Evolutionary conservation across 1,139 yeast species (phyloP), one percentile per base, ranked within the genome.

Genomic region (Geotrichum phurueaensis): DNA sequence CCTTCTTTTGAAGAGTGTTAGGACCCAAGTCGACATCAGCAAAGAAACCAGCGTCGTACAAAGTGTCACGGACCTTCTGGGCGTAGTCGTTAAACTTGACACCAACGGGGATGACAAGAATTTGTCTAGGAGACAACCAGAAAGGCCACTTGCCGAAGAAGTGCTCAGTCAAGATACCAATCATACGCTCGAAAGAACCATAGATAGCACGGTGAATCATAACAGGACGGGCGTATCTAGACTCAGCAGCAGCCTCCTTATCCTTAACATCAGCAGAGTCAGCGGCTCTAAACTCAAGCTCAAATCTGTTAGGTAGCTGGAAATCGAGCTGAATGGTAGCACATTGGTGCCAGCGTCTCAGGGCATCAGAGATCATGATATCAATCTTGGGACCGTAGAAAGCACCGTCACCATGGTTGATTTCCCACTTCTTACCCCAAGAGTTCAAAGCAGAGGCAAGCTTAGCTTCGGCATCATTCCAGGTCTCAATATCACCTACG

Each of bases 311-410:
- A 61, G 99, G 99, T 69, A 95, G 79, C 74, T 95, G 97, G 81
- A 94, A 94, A 43, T 59, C 61, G 12, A 59, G 83, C 79, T 94
- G 99, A 71, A 94, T 89, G 60, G 99, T 94, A 60, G 98, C 99
- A 78, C 97, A 91, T 79, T 94, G 99, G 80, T 89, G 95, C 89
- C 95, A 89, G 81, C 96, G 88, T 70, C 84, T 85, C 74, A 89
- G 83, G 49, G 96, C 95, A 75, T 94, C 99, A 66, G 91, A 84
- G 71, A 94, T 86, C 84, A 87, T 84, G 70, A 94, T 87, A 78
- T 94, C 99, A 72, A 94, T 94, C 82, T 94, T 94, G 70, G 99
- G 99, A 63, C 99, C 99, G 76, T 94, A 94, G 80, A 94, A 94
- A 51, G 99, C 99, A 75, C 99, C 99, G 74, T 94, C 98, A 71